These are phyloP conservation scores for Sarocladium kiliense DNA, from an alignment of 2,329 filamentous ascomycete species.

Conservation along the genomic window DNA sequence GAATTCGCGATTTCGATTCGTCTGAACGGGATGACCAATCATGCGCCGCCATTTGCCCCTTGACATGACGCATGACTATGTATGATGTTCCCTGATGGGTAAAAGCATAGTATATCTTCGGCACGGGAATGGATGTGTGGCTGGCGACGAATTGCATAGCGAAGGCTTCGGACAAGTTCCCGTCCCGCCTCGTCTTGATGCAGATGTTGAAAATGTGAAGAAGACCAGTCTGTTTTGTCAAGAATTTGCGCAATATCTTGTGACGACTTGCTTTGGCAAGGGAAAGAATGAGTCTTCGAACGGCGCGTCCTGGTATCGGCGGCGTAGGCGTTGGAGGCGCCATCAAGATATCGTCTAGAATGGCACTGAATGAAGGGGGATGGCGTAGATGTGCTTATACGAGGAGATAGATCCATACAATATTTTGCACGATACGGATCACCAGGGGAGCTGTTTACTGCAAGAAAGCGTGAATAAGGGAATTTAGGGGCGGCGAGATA, in stretches of 20 bases:
- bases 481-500: too few species aligned
- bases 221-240: neutral
- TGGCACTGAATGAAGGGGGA: neutral
- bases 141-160: constrained; percentile 33
- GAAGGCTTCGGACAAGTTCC: constrained; percentile 30
- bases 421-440: neutral
- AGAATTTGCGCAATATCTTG: constrained; percentile 9
- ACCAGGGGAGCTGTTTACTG: too few species aligned
- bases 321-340: constrained; percentile 2
- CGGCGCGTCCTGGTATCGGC: constrained; percentile 6
- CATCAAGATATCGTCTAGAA: constrained; percentile 4
- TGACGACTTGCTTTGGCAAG: constrained; percentile 8
- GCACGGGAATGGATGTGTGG: constrained; percentile 38
- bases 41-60: constrained; percentile 16
- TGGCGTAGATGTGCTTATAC: neutral
- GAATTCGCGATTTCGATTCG: constrained; percentile 16
- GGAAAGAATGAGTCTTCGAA: constrained; percentile 9
- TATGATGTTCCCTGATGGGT: constrained; percentile 27
- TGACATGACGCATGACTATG: constrained; percentile 36
- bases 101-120: constrained; percentile 36
- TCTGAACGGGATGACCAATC: constrained; percentile 14
- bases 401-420: neutral
- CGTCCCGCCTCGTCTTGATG: constrained; percentile 26
- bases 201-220: constrained; percentile 12
- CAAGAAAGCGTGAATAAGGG: too few species aligned